These are phyloP conservation scores for Kuraishia capsulata DNA, from an alignment of 805 yeast species.

Conservation along the genomic window DNA sequence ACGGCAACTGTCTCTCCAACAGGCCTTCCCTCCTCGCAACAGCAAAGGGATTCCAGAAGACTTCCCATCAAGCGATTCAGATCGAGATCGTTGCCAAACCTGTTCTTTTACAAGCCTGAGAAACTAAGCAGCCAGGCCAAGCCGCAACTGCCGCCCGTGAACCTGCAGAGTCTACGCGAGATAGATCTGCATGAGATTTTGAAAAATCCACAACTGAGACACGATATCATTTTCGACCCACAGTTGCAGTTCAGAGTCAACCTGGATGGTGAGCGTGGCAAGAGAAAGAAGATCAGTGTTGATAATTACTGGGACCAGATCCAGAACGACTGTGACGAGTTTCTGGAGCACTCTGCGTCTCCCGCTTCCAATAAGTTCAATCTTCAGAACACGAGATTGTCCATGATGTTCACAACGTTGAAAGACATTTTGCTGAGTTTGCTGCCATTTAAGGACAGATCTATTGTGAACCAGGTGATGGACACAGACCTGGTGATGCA, in stretches of 20 bases:
- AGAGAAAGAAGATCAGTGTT: conserved; percentile 62
- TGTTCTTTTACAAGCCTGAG: conserved; percentile 11
- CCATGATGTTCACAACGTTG: conserved; percentile 68
- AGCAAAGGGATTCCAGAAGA: conserved; percentile 1
- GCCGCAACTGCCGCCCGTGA: conserved; percentile 72
- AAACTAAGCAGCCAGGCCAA: conserved; percentile 8
- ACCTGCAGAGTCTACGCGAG: conserved; percentile 71
- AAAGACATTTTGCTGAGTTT: conserved; percentile 67
- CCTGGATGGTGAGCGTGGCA: conserved; percentile 84
- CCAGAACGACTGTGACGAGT: conserved; percentile 36
- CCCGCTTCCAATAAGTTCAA: no score
- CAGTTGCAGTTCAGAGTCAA: conserved; percentile 87
- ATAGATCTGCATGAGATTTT: conserved; percentile 83
- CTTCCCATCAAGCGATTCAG: conserved; percentile 19
- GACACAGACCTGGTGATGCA: conserved; percentile 72
- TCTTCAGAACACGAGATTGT: conserved; percentile 33
- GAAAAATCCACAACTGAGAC: conserved; percentile 87
- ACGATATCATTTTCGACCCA: conserved; percentile 88
- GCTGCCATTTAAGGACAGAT: conserved; percentile 69
- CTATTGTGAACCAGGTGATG: conserved; percentile 57
- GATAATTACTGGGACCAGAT: conserved; percentile 82
- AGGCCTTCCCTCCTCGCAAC: background rate
- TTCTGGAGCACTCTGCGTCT: conserved; percentile 11
- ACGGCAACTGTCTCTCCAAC: conserved; percentile 5
- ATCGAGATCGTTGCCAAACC: conserved; percentile 25